Evolutionary conservation across 768 basidiomycete species (phyloP), one percentile per base, ranked within the genome.

Genomic region (Boletus sp.): DNA sequence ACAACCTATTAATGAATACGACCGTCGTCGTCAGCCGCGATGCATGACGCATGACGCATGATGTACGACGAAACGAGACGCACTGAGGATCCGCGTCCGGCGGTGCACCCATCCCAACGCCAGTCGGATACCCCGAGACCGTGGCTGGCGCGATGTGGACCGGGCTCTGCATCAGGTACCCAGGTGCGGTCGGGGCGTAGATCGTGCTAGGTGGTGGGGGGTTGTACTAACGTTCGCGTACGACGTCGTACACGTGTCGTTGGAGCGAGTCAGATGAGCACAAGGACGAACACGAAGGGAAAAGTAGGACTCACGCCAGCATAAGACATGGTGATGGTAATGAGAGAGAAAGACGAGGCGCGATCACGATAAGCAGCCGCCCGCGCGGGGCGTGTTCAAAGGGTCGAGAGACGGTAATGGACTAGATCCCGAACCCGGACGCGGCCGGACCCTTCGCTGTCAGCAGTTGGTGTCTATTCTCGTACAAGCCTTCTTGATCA

Each of bases 1-100:
- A 91, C 7, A 92, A 66, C 64, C 90, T 92, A n/a, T n/a, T n/a
- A n/a, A n/a, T n/a, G n/a, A n/a, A n/a, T n/a, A 44, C 49, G n/a
- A 30, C 14, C 14, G 50, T 6, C 35, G 24, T 8, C 24, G 15
- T 9, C 14, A 18, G 49, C 37, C 36, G 0, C 0, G 37, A 10
- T 17, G 14, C 7, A n/a, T n/a, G n/a, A n/a, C n/a, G n/a, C n/a
- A n/a, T n/a, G n/a, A n/a, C n/a, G n/a, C n/a, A n/a, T n/a, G n/a
- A n/a, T n/a, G n/a, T n/a, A 4, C 2, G 10, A 14, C 15, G 17
- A 4, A 5, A 7, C 7, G 33, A 7, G 35, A 62, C 87, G 69
- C 63, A 92, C 90, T 87, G 83, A 28, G 89, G 89, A 54, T 92
- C 90, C 14, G 85, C 85, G 32, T 86, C 89, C 11, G 83, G 79